Conservation (phyloP, 306 rosid genomes). For the Dryas alaskensis region DNA sequence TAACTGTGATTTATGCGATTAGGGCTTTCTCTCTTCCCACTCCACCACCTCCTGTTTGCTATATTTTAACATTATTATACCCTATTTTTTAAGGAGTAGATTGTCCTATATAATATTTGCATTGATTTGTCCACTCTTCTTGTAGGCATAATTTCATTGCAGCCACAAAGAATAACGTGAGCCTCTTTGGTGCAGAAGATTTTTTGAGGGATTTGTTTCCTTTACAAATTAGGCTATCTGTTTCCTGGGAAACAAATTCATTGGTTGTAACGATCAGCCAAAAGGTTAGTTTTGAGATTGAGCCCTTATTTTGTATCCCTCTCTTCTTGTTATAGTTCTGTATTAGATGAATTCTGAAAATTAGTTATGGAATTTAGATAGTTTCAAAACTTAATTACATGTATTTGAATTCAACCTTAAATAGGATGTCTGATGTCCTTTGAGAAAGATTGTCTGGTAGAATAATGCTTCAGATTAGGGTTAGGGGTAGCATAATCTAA, state of each 20-base stretch:
- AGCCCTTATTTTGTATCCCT: neutral
- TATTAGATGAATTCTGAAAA: neutral
- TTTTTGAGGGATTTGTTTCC: conserved; percentile 52
- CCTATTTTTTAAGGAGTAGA: conserved; percentile 9
- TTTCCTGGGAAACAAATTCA: conserved; percentile 64
- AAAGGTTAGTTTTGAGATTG: conserved; percentile 45
- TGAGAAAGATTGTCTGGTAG: neutral
- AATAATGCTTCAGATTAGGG: neutral
- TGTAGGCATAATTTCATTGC: conserved; percentile 58
- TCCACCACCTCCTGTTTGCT: neutral
- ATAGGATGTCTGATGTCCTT: neutral
- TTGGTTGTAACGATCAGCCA: conserved; percentile 64
- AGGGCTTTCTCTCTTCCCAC: neutral
- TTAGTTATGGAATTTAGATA: neutral
- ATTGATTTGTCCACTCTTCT: conserved; percentile 27
- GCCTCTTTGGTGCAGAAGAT: conserved; percentile 39
- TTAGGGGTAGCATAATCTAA: neutral
- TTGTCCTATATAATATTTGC: conserved; percentile 6
- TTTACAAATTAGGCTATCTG: conserved; percentile 66
- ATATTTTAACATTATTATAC: neutral
- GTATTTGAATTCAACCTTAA: too few relatives aligned
- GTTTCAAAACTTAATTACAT: neutral
- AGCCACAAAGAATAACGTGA: conserved; percentile 44
- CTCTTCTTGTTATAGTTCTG: neutral
- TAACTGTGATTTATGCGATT: neutral